Percentiles rank a stretch among this genome's conserved stretches.
Evolutionary conservation across 805 yeast species (phyloP).

Genomic region (Wickerhamomyces chaumierensis): DNA sequence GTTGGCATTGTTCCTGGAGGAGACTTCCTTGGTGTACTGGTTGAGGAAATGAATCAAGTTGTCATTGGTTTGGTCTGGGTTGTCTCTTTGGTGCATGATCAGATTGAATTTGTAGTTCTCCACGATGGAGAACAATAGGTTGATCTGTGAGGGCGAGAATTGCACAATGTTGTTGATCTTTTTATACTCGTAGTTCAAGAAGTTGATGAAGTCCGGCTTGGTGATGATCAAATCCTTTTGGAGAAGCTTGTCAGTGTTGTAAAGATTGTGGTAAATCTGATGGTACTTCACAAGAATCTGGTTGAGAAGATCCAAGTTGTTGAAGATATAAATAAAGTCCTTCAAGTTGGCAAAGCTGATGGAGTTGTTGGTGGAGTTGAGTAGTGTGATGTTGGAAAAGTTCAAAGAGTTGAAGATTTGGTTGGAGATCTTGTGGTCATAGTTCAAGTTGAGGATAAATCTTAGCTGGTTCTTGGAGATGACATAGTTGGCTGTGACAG

Average conservation of each 20-base stretch:
- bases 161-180: conserved; percentile 29
- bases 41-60: background rate
- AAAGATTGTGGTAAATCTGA: conserved; percentile 2
- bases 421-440: conserved; percentile 28
- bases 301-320: conserved; percentile 28
- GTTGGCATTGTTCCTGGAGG: background rate
- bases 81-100: conserved; percentile 9
- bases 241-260: conserved; percentile 1
- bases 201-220: conserved; percentile 23
- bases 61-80: background rate
- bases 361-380: conserved; percentile 17
- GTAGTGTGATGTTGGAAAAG: conserved; percentile 7
- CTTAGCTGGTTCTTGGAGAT: conserved; percentile 25
- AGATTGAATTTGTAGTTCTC: conserved; percentile 20
- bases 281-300: conserved; percentile 26
- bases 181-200: conserved; percentile 25
- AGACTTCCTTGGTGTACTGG: background rate
- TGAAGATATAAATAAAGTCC: conserved; percentile 27
- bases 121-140: conserved; percentile 21
- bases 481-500: conserved; percentile 17
- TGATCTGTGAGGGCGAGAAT: conserved; percentile 30
- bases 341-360: conserved; percentile 23
- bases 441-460: conserved; percentile 22
- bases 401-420: conserved; percentile 23
- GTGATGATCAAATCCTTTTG: conserved; percentile 23